Evolutionary conservation across 169 alveolate genomes (phyloP), one percentile per base, ranked within the genome.

Genomic region (Eimeria necatrix): DNA sequence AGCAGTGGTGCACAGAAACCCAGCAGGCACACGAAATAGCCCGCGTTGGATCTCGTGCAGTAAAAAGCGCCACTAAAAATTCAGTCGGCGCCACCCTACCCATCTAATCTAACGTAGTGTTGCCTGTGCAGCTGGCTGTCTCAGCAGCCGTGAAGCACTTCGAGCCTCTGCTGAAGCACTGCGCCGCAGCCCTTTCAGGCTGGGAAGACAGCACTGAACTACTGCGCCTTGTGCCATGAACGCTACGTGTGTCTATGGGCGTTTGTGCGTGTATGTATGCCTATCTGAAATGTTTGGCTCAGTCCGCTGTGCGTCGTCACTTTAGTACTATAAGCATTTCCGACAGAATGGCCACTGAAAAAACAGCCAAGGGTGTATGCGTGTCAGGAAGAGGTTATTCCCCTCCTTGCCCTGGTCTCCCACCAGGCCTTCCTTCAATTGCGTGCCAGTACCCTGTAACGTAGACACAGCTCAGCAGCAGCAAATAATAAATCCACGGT

Each of bases 381-480:
- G 41, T 32, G 41, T 32, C 41, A 0, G 41, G 41, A 32, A 32
- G 2, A 32, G 56, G 24, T 6, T 9, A 71, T 71, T 16, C 26
- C 26, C 78, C 7, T 6, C 83, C 18, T 22, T 22, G 4, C 83
- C 61, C 16, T 76, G 68, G 68, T 9, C 16, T 49, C 56, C 64
- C 51, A 20, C 68, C 85, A 5, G 52, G 24, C 22, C 18, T 48
- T 48, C 24, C 32, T n/a, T 81, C 41, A 81, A 7, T 81, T 81
- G 90, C 90, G 90, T 16, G 90, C 90, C 2, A 81, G 90, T 3
- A 81, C 90, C 56, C 90, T 81, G 90, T 4, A 24, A 52, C 83
- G 41, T 6, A 20, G 41, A 26, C 22, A 56, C 9, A 71, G 41
- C 10, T 14, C 83, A 71, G 53, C 83, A 26, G 18, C 10, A 22